Conservation (phyloP, 1,284 basidiomycete genomes). For the Boletellus sp. region DNA sequence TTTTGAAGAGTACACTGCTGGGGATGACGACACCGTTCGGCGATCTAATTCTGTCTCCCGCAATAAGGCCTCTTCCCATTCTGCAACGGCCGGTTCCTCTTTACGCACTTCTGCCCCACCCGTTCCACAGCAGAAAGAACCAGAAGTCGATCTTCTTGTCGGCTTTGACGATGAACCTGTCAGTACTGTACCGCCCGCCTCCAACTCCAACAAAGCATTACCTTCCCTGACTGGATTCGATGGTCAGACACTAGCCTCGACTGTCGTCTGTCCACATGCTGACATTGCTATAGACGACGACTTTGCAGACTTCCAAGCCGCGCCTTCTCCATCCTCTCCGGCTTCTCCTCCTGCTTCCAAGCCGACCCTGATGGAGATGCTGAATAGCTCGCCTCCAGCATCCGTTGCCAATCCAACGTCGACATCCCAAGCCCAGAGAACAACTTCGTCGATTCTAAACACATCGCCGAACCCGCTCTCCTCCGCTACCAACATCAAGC, state of each 20-base stretch:
- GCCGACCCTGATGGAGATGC: conserved; percentile 53
- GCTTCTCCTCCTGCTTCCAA: conserved; percentile 37
- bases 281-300: conserved; percentile 63
- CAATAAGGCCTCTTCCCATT: conserved; percentile 17
- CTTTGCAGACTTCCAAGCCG: conserved; percentile 89
- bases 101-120: conserved; percentile 40
- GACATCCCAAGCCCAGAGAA: conserved; percentile 12
- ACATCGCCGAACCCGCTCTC: conserved; percentile 16
- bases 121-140: conserved; percentile 43
- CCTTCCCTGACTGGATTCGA: conserved; percentile 39
- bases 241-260: conserved; percentile 9
- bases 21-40: conserved; percentile 75
- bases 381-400: conserved; percentile 35
- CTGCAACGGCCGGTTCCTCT: conserved; percentile 19
- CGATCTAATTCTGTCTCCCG: conserved; percentile 39
- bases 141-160: conserved; percentile 69
- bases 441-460: conserved; percentile 12
- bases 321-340: conserved; percentile 47
- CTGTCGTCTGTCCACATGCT: conserved; percentile 3
- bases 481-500: conserved; percentile 14
- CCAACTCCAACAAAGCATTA: conserved; percentile 54
- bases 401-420: conserved; percentile 17
- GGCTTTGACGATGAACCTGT: conserved; percentile 64
- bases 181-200: conserved; percentile 27
- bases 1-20: conserved; percentile 96